These are phyloP conservation scores for Aspergillus clavatus DNA, from an alignment of 2,329 filamentous ascomycete species.

Conservation along the genomic window DNA sequence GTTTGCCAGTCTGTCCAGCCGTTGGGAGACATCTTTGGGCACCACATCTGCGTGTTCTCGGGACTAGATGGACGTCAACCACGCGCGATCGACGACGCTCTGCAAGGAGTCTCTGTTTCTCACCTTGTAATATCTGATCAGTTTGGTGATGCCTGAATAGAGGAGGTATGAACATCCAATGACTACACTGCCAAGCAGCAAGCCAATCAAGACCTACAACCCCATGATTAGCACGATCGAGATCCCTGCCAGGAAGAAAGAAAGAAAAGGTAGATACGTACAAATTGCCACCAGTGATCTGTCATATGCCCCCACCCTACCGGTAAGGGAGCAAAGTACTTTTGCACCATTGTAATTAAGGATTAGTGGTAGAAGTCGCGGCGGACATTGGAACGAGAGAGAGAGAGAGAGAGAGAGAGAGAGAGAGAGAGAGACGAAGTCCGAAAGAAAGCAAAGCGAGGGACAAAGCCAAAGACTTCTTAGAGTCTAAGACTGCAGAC, in stretches of 20 bases:
- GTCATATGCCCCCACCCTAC: constrained; percentile 36
- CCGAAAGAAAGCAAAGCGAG: constrained; percentile 7
- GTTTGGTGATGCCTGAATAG: constrained; percentile 21
- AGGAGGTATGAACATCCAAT: constrained; percentile 27
- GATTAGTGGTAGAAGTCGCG: constrained; percentile 1
- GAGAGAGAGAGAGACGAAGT: no score
- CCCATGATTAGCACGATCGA: constrained; percentile 9
- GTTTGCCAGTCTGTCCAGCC: constrained; percentile 20
- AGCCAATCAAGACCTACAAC: constrained; percentile 31
- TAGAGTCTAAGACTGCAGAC: background rate
- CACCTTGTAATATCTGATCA: constrained; percentile 29
- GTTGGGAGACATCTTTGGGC: constrained; percentile 19
- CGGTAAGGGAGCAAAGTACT: constrained; percentile 22
- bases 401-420: no score
- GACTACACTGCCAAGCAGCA: constrained; percentile 28
- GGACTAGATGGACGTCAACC: constrained; percentile 22
- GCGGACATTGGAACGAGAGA: background rate
- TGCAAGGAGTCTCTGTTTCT: no score
- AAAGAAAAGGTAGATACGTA: no score
- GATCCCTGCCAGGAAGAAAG: background rate
- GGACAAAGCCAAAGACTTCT: constrained; percentile 13
- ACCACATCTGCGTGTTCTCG: constrained; percentile 20
- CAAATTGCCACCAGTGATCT: constrained; percentile 42
- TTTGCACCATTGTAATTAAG: constrained; percentile 25
- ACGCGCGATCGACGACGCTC: no score